Evolutionary conservation across 2,329 filamentous ascomycete species (phyloP), one percentile per base, ranked within the genome.

Genomic region (Monilinia fructicola): DNA sequence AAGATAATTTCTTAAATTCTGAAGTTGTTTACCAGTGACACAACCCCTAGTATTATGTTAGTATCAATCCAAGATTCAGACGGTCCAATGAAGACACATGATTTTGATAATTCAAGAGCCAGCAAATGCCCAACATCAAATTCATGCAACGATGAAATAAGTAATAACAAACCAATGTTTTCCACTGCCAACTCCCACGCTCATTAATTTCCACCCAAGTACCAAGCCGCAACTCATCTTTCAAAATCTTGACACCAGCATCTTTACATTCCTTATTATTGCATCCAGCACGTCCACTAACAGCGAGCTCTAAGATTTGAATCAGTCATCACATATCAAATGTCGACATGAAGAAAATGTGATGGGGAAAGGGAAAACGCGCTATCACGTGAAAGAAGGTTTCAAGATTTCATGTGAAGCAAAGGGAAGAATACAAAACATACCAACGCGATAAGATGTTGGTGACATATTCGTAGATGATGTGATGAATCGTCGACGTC

Each of bases 181-280:
- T 90, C 88, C 90, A 98, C 67, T 81, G 78, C 86, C 87, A 96
- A 74, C 83, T 84, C 53, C 85, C 85, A 74, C 88, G 83, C 0
- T 81, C 73, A 0, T 80, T 62, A 71, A 89, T 84, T 11, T 84
- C 84, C 69, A 96, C 84, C 82, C 89, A 91, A 28, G 83, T 84
- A 53, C 91, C 94, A 64, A 93, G 85, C 65, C 94, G 90, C 3
- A 97, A 80, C 71, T 92, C 87, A 66, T 89, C 92, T 79, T 96
- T 96, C 35, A 74, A 71, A 74, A 96, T 92, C 79, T 96, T 97
- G 74, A 83, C 76, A 1, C 75, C 81, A 1, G 79, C 79, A 2
- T 90, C 83, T 78, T 93, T 93, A 83, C 94, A 97, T 69, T 87
- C 82, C 6, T 81, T 82, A 1, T 67, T 88, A 69, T 88, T 84